Conservation (phyloP, 2,329 filamentous ascomycete genomes). For the Nigrospora oryzae region DNA sequence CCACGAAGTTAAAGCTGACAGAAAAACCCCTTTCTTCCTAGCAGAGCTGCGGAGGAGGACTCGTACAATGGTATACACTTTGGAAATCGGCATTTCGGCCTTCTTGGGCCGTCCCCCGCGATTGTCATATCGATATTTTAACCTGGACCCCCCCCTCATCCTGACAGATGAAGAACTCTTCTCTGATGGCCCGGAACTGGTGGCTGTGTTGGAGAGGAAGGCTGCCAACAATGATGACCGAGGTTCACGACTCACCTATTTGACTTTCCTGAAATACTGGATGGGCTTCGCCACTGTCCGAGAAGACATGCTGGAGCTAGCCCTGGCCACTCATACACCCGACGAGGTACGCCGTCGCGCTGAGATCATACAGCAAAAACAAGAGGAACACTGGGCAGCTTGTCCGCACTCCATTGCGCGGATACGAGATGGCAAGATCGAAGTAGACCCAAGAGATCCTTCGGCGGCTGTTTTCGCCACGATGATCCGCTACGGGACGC, state of each 20-base stretch:
- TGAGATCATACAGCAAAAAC: constrained; percentile 12
- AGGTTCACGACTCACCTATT: constrained; percentile 11
- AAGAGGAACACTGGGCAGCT: constrained; percentile 13
- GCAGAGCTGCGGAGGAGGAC: constrained; percentile 18
- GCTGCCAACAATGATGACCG: constrained; percentile 21
- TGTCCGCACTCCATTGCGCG: constrained; percentile 16
- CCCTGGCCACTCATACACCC: constrained; percentile 18
- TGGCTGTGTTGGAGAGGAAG: constrained; percentile 9
- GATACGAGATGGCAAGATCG: constrained; percentile 6
- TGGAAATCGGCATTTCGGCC: constrained; percentile 19
- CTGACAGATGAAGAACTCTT: constrained; percentile 17
- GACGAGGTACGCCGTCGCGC: constrained; percentile 20
- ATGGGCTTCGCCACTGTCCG: constrained; percentile 14
- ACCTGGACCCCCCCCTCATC: constrained; percentile 17
- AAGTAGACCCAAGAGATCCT: not conserved
- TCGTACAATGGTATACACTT: constrained; percentile 15
- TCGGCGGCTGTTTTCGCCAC: too few relatives aligned
- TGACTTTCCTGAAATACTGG: constrained; percentile 17
- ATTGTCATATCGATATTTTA: constrained; percentile 22
- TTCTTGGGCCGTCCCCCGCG: constrained; percentile 24
- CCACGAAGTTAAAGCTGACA: constrained; percentile 16
- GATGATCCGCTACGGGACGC: not conserved
- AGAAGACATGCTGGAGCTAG: constrained; percentile 26
- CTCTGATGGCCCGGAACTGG: constrained; percentile 15
- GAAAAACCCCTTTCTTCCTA: constrained; percentile 21